Evolutionary conservation across 495 filamentous ascomycete genomes (phyloP), one percentile per base, ranked within the genome.

Genomic region (Niebla homalea): DNA sequence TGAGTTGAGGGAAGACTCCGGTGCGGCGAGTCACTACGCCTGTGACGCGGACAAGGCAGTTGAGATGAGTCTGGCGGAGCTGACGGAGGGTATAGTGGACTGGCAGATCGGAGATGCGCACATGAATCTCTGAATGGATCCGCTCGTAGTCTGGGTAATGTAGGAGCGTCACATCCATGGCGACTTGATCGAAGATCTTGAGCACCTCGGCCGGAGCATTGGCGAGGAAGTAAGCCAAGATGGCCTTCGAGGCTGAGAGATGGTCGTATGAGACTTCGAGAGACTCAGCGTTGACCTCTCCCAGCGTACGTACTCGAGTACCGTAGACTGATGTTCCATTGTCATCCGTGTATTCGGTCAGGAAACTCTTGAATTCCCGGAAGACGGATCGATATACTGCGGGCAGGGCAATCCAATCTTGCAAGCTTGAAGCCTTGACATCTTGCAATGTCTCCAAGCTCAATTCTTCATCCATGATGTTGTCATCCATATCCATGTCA

Each of bases 1-100:
- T 96, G 47, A 99, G 68, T 67, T 99, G 93, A 1, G 93, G 93
- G 70, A 99, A 99, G 46, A 99, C 93, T 42, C 93, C 93, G n/a
- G 81, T 90, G 48, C 93, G 80, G 48, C 93, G 82, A 22, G 93
- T 99, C 47, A 99, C 93, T 3, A 97, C 93, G 55, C 93, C 93
- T 58, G 80, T 84, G 41, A 97, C 93, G 32, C 92, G 84, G 32
- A 99, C 85, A 6, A 99, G 77, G 60, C 89, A 95, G 73, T 97
- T 97, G 51, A 99, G 81, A 62, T 99, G 93, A 7, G 85, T 85
- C 70, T 99, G 93, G 50, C 93, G 87, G 43, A 99, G 73, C 64
- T 97, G 89, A 43, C 93, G 89, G 50, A 99, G 81, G n/a, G 92
- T 97, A 67, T 95, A 95, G 57, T 87, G 81, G 37, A 94, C 83